A percentile compares a stretch with the other conserved stretches of the same genome.
phyloP scores from a whole-genome alignment of 805 yeast species.

The Candida ovalis region DNA sequence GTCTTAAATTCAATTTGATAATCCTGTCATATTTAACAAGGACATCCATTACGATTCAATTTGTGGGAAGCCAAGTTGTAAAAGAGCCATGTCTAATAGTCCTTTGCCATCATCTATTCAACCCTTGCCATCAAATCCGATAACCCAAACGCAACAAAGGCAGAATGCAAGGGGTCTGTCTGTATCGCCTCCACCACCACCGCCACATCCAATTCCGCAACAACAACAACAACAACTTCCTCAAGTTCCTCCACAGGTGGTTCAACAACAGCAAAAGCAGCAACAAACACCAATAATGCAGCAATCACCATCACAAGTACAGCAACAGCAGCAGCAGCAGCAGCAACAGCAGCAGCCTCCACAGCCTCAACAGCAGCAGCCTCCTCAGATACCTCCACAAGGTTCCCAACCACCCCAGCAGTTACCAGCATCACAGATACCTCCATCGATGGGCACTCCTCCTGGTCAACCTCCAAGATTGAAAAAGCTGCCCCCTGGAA shows the following conservation, averaged over 20 bases:
- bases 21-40: no score
- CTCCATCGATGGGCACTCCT: not conserved
- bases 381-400: not conserved
- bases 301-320: no score
- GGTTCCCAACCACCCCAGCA: not conserved
- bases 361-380: not conserved
- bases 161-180: not conserved
- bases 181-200: not conserved
- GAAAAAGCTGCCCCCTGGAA: constrained; percentile 37
- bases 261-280: not conserved
- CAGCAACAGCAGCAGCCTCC: not conserved
- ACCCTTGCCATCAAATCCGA: not conserved
- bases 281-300: not conserved
- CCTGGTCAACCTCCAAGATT: constrained; percentile 6
- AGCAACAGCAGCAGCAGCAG: not conserved
- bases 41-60: not conserved
- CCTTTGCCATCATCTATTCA: not conserved
- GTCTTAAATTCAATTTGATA: no score
- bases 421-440: not conserved
- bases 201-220: not conserved
- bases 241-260: not conserved
- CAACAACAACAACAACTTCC: constrained; percentile 3
- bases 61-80: not conserved
- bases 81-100: not conserved
- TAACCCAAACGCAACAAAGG: not conserved